Evolutionary conservation across 495 filamentous ascomycete species (phyloP).

Genomic region (Tuber aestivum): DNA sequence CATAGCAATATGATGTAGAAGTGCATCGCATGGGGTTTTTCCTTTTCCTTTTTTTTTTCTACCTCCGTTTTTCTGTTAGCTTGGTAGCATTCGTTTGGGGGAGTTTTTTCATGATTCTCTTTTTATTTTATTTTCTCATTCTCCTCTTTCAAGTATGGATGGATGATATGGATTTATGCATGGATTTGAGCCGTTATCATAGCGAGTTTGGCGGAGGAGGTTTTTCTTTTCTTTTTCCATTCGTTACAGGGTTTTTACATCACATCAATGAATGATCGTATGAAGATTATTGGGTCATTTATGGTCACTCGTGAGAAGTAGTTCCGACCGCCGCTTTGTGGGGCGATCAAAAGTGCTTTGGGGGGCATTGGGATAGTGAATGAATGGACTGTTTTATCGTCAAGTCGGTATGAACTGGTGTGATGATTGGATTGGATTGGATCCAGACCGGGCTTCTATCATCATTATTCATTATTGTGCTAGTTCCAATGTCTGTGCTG

Average conservation of each 20-base stretch:
- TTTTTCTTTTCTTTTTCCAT: neutral
- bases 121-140: neutral
- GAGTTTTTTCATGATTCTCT: neutral
- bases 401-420: neutral
- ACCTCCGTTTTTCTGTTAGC: neutral
- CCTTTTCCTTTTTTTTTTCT: neutral
- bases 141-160: neutral
- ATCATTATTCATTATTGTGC: neutral
- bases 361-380: neutral
- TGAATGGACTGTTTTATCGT: neutral
- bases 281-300: conserved; percentile 4
- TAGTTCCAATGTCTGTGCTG: neutral
- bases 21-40: conserved; percentile 4
- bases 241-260: neutral
- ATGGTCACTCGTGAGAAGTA: neutral
- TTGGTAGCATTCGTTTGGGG: conserved; percentile 1
- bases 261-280: conserved; percentile 3
- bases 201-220: neutral
- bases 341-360: neutral
- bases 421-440: neutral
- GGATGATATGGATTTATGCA: conserved; percentile 1
- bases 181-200: neutral
- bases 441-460: neutral
- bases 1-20: conserved; percentile 1
- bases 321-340: neutral